Evolutionary conservation across 495 filamentous ascomycete species (phyloP).

Genomic region (Cercophora sp.): DNA sequence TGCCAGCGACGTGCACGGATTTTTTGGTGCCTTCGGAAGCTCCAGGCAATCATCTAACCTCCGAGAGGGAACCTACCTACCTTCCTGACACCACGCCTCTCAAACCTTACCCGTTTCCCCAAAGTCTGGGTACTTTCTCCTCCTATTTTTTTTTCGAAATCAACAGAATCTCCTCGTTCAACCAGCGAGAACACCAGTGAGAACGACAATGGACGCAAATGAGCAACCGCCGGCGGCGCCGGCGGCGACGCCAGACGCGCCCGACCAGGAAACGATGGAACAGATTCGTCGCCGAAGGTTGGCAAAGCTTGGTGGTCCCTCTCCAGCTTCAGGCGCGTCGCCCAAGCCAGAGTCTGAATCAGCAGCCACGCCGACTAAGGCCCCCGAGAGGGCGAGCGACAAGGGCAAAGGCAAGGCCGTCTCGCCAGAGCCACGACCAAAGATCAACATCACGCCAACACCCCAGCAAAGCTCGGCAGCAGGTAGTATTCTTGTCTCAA

Average conservation of each 20-base stretch:
- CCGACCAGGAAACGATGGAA: constrained; percentile 32
- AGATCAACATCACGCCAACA: constrained; percentile 28
- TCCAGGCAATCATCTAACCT: too few relatives aligned
- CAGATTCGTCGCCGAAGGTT: constrained; percentile 41
- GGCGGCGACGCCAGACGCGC: constrained; percentile 25
- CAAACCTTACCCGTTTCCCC: too few relatives aligned
- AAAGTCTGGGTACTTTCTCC: too few relatives aligned
- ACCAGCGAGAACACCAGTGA: too few relatives aligned
- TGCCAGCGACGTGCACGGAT: too few relatives aligned
- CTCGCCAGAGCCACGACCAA: constrained; percentile 14
- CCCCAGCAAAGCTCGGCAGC: constrained; percentile 13
- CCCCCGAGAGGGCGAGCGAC: constrained; percentile 8
- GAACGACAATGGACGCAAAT: constrained; percentile 26
- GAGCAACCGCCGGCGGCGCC: constrained; percentile 19
- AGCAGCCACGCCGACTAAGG: constrained; percentile 7
- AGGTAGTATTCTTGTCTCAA: constrained; percentile 21
- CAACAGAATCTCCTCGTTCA: too few relatives aligned
- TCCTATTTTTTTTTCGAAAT: too few relatives aligned
- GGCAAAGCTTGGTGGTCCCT: constrained; percentile 37
- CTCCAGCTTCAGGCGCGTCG: constrained; percentile 13
- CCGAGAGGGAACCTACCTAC: too few relatives aligned
- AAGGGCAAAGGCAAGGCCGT: constrained; percentile 1
- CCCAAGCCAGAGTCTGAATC: constrained; percentile 9
- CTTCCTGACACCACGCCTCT: too few relatives aligned
- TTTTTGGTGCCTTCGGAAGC: too few relatives aligned